These are phyloP conservation scores for Amanita phalloides DNA, from an alignment of 768 basidiomycete species.

Conservation along the genomic window DNA sequence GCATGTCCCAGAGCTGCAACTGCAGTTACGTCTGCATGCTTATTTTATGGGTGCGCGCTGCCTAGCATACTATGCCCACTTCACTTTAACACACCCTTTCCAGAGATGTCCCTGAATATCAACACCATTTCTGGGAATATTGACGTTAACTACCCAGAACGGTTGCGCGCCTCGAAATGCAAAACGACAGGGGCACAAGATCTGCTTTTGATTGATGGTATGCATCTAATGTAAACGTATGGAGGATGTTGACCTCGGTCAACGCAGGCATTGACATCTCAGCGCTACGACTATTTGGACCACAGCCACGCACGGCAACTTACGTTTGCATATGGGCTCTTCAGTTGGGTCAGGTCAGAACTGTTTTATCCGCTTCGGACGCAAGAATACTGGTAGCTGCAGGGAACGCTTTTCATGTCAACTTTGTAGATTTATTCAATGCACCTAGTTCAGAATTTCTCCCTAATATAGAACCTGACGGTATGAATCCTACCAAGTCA, in stretches of 20 bases:
- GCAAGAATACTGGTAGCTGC: slow-evolving; percentile 40
- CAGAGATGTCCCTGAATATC: slow-evolving; percentile 74
- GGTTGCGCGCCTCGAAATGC: slow-evolving; percentile 19
- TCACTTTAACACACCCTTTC: background rate
- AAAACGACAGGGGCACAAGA: slow-evolving; percentile 13
- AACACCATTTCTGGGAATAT: slow-evolving; percentile 47
- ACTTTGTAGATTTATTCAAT: slow-evolving; percentile 69
- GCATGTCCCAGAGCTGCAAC: slow-evolving; percentile 54
- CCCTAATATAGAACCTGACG: slow-evolving; percentile 63
- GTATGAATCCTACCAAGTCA: slow-evolving; percentile 26
- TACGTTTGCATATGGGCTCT: slow-evolving; percentile 96
- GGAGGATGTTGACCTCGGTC: background rate
- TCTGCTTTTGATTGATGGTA: slow-evolving; percentile 43
- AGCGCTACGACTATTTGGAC: slow-evolving; percentile 83
- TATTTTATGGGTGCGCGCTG: slow-evolving; percentile 67
- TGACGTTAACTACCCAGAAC: slow-evolving; percentile 33
- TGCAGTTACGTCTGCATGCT: slow-evolving; percentile 74
- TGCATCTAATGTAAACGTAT: background rate
- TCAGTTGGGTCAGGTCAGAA: slow-evolving; percentile 52
- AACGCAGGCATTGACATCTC: slow-evolving; percentile 64
- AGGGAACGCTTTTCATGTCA: slow-evolving; percentile 47
- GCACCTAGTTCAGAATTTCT: slow-evolving; percentile 65
- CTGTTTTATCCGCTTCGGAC: slow-evolving; percentile 43
- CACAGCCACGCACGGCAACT: slow-evolving; percentile 70
- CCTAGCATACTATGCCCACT: background rate